Conservation (phyloP, 1,284 basidiomycete species). For the Fomitiporia mediterranea region DNA sequence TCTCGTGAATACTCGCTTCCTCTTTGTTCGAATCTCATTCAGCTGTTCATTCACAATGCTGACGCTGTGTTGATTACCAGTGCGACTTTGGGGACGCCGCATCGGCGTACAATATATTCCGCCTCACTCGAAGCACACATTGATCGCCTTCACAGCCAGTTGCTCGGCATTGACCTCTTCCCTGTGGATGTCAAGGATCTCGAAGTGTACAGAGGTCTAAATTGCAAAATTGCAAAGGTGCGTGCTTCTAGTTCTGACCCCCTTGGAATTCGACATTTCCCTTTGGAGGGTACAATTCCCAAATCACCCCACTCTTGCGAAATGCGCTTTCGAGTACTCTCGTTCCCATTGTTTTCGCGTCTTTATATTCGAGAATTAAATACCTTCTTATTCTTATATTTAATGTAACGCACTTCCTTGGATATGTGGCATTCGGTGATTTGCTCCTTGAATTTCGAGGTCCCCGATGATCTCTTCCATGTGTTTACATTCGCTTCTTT, state of each 20-base stretch:
- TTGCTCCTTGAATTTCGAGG: neutral
- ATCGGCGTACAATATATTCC: slow-evolving; percentile 33
- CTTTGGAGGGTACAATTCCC: neutral
- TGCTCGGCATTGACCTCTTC: slow-evolving; percentile 46
- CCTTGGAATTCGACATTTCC: neutral
- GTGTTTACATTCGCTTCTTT: neutral
- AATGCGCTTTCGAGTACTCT: no score
- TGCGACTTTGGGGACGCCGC: slow-evolving; percentile 57
- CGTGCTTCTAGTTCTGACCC: neutral
- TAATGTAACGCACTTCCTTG: no score
- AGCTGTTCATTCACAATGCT: neutral
- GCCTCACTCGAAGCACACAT: slow-evolving; percentile 45
- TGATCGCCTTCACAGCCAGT: slow-evolving; percentile 50
- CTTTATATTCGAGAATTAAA: no score
- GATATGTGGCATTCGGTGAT: neutral
- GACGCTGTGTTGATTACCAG: slow-evolving; percentile 29
- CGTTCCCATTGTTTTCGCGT: no score
- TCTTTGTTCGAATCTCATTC: neutral
- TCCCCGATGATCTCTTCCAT: neutral
- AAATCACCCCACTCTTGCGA: no score
- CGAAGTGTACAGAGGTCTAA: slow-evolving; percentile 54
- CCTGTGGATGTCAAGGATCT: slow-evolving; percentile 50
- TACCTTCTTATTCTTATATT: no score
- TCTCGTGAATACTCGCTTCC: neutral
- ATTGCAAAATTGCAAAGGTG: slow-evolving; percentile 71